These are phyloP conservation scores for Nakazawaea holstii DNA, from an alignment of 805 yeast genomes.

Conservation along the genomic window DNA sequence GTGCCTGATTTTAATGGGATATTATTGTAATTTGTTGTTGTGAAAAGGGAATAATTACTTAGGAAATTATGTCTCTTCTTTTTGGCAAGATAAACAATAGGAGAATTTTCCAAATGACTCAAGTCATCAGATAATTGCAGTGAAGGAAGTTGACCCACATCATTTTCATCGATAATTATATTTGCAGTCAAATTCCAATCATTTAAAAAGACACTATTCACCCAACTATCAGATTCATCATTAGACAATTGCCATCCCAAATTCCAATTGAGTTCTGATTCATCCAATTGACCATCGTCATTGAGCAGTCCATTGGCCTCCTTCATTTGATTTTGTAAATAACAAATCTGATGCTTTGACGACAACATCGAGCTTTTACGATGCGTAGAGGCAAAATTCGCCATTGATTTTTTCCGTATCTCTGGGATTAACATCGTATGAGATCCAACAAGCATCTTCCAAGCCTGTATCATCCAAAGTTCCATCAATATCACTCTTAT, in stretches of 20 bases:
- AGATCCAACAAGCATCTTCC: constrained; percentile 6
- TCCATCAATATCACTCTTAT: not conserved
- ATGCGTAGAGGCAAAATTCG: not conserved
- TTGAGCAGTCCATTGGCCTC: not conserved
- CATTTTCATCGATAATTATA: constrained; percentile 2
- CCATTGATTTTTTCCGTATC: not conserved
- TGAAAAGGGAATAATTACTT: constrained; percentile 25
- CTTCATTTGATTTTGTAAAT: constrained; percentile 4
- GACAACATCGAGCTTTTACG: not conserved
- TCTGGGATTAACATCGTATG: not conserved
- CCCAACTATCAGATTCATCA: constrained; percentile 6
- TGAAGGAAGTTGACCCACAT: not conserved
- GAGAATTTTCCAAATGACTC: not conserved
- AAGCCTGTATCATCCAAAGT: constrained; percentile 6
- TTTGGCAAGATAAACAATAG: not conserved
- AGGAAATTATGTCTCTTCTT: constrained; percentile 6
- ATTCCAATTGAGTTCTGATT: constrained; percentile 4
- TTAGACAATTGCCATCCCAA: constrained; percentile 4
- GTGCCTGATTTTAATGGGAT: constrained; percentile 23
- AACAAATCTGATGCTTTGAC: constrained; percentile 2
- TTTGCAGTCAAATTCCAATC: not conserved
- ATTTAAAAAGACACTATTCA: constrained; percentile 5
- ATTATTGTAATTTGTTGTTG: constrained; percentile 18
- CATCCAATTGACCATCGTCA: not conserved
- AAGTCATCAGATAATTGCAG: not conserved